Evolutionary conservation across 2,329 filamentous ascomycete genomes (phyloP).

Genomic region (Cladorrhinum sp.): DNA sequence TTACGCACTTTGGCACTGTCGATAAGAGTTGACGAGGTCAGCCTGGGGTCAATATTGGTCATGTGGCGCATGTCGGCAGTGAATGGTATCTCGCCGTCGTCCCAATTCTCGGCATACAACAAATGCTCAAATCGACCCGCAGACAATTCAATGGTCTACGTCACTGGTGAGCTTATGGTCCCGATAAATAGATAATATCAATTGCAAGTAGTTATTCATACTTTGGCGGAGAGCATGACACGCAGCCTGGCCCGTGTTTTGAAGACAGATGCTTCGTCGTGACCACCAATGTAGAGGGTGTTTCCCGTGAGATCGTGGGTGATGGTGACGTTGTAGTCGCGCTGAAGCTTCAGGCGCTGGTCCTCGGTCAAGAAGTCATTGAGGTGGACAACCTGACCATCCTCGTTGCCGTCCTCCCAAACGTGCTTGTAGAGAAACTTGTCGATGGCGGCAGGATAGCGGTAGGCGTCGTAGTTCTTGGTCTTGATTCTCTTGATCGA

Average conservation of each 20-base stretch:
- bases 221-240: slow-evolving; percentile 15
- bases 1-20: slow-evolving; percentile 24
- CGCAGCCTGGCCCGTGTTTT: slow-evolving; percentile 26
- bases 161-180: neutral
- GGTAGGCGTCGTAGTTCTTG: neutral
- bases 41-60: slow-evolving; percentile 29
- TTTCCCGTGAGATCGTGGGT: slow-evolving; percentile 9
- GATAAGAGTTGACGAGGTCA: slow-evolving; percentile 31
- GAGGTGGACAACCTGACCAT: slow-evolving; percentile 14
- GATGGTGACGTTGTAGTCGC: slow-evolving; percentile 11
- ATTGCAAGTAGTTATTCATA: slow-evolving; percentile 2
- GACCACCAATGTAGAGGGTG: slow-evolving; percentile 18
- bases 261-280: slow-evolving; percentile 7
- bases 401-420: slow-evolving; percentile 27
- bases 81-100: slow-evolving; percentile 1
- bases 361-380: slow-evolving; percentile 17
- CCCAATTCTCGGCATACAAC: slow-evolving; percentile 28
- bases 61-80: slow-evolving; percentile 30
- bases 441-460: neutral
- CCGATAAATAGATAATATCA: neutral
- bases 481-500: neutral
- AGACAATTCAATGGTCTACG: slow-evolving; percentile 11
- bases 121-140: slow-evolving; percentile 21
- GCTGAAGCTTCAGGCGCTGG: slow-evolving; percentile 14
- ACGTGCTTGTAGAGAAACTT: slow-evolving; percentile 7